phyloP scores from a whole-genome alignment of 768 basidiomycete genomes.

The Leccinum incarnatum region DNA sequence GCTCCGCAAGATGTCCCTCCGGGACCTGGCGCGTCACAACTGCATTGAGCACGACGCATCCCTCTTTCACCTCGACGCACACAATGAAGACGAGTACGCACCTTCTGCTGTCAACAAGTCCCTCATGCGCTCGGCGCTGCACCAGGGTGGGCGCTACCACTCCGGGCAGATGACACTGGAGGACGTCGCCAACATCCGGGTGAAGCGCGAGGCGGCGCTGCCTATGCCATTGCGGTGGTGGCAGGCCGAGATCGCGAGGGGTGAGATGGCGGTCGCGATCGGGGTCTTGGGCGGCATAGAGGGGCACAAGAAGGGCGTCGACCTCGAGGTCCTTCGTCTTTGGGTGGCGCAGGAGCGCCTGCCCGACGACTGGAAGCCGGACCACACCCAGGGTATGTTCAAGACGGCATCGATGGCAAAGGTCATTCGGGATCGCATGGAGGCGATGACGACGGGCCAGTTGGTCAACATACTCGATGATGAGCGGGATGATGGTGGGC shows the following conservation, averaged over 20 bases:
- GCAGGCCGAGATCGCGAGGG: constrained; percentile 60
- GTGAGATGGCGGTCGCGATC: constrained; percentile 64
- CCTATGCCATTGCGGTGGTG: constrained; percentile 34
- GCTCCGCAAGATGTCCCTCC: constrained; percentile 34
- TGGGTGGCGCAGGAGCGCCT: constrained; percentile 58
- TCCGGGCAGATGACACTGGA: constrained; percentile 27
- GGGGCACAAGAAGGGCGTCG: constrained; percentile 40
- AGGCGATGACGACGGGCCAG: constrained; percentile 13
- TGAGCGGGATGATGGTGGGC: constrained; percentile 12
- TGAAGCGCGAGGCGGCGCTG: constrained; percentile 47
- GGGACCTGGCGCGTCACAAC: constrained; percentile 45
- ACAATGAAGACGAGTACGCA: constrained; percentile 43
- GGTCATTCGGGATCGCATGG: constrained; percentile 29
- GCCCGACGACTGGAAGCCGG: constrained; percentile 39
- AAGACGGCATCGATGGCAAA: constrained; percentile 26
- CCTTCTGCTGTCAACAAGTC: constrained; percentile 41
- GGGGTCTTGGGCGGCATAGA: constrained; percentile 42
- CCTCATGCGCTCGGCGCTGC: constrained; percentile 40
- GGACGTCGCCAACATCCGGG: constrained; percentile 47
- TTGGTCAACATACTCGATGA: constrained; percentile 22
- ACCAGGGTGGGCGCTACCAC: constrained; percentile 33
- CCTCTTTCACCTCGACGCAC: constrained; percentile 49
- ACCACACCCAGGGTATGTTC: constrained; percentile 31
- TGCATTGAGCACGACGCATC: constrained; percentile 60
- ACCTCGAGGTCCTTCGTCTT: constrained; percentile 43